Conservation (phyloP, 495 filamentous ascomycete genomes). For the Xylaria grammica region DNA sequence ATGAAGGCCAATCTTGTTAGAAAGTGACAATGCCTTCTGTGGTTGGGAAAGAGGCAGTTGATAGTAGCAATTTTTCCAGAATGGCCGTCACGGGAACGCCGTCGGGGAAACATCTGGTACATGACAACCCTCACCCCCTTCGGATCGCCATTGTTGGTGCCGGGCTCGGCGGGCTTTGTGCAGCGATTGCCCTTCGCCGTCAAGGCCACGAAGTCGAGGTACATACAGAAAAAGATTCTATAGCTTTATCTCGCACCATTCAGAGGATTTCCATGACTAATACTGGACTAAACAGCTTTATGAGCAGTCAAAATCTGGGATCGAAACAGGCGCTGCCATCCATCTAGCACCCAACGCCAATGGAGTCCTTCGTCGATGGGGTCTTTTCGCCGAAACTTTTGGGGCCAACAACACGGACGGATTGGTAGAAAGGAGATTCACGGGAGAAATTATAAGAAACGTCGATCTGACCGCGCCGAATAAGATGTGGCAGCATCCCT, state of each 20-base stretch:
- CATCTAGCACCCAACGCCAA: conserved; percentile 62
- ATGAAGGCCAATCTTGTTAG: no score
- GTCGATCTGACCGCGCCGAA: conserved; percentile 45
- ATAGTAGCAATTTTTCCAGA: neutral
- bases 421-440: conserved; percentile 41
- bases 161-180: conserved; percentile 60
- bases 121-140: conserved; percentile 27
- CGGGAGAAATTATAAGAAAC: conserved; percentile 35
- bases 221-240: conserved; percentile 25
- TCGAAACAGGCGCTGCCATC: conserved; percentile 60
- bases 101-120: neutral
- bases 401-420: conserved; percentile 40
- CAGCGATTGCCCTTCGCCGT: conserved; percentile 59
- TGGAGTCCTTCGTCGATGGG: conserved; percentile 50
- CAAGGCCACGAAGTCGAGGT: conserved; percentile 61
- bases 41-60: neutral
- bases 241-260: conserved; percentile 10
- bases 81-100: neutral
- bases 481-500: conserved; percentile 52
- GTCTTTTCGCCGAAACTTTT: conserved; percentile 43
- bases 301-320: conserved; percentile 58
- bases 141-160: conserved; percentile 59
- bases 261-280: conserved; percentile 15
- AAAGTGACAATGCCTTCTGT: no score
- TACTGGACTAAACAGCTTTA: conserved; percentile 45